Base-by-base conservation (phyloP, 2,329 filamentous ascomycete species). In the Clarireedia paspali region DNA sequence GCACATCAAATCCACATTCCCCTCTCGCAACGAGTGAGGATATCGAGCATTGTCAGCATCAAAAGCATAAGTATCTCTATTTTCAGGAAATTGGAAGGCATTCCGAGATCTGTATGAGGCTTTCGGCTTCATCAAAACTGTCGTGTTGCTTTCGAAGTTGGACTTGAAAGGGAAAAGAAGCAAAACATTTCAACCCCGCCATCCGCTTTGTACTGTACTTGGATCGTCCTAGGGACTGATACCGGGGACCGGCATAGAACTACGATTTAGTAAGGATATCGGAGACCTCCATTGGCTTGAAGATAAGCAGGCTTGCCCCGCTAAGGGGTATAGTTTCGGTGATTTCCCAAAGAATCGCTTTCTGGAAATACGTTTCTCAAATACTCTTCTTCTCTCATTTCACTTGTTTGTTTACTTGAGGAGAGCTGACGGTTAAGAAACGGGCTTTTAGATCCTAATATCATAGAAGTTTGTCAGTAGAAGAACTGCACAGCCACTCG, bases 1-100 rank as follows among this genome's bases (percentile, higher is more conserved):
- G 40, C 42, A 53, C 36, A 53, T 64, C 63, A 15, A 61, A 52
- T 38, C 60, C 44, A 23, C 62, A 23, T 47, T 53, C 38, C 15
- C 14, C 27, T 30, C 27, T 30, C 10, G 27, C 39, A 20, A 61
- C 44, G 44, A 54, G 53, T 17, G 59, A 50, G 30, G 61, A 60
- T n/a, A 63, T 57, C 20, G 60, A 57, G 55, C 26, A 56, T 52
- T 40, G 40, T 47, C 34, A 53, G 50, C 50, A 38, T 2, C 20
- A 17, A 7, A n/a, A 27, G 24, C 26, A 15, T 7, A 23, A 14
- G n/a, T 10, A 47, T n/a, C 50, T 36, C 23, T 30, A 12, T 30
- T 9, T 30, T 30, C 7, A 7, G 27, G 7, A 30, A 30, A 30
- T 30, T 10, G 2, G 27, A 30, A 30, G 7, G 27, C 20, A 30